Evolutionary conservation across 345 rosid species (phyloP).

Genomic region (Eucalyptus curtisii): DNA sequence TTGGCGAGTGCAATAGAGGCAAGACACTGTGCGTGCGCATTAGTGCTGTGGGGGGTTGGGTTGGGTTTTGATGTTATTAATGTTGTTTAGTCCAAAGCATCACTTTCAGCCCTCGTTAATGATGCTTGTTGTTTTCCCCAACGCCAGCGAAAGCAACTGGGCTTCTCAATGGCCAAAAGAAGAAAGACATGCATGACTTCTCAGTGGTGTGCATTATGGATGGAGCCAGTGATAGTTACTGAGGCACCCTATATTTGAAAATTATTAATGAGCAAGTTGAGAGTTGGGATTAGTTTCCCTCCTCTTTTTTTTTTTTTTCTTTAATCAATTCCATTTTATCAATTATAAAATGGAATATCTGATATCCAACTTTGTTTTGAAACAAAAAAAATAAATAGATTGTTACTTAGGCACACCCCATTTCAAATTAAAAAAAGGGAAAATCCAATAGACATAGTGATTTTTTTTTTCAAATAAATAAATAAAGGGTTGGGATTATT

Average conservation of each 20-base stretch:
- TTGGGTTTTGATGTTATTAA: background rate
- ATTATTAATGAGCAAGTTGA: background rate
- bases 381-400: background rate
- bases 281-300: background rate
- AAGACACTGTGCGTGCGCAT: background rate
- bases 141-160: background rate
- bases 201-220: background rate
- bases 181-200: background rate
- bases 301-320: background rate
- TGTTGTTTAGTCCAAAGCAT: background rate
- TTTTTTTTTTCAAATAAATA: too few species aligned
- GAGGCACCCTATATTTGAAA: background rate
- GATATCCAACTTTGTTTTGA: background rate
- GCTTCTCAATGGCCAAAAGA: background rate
- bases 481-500: background rate
- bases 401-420: too few species aligned
- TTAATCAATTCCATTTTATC: background rate
- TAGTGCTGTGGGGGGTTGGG: background rate
- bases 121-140: background rate
- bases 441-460: too few species aligned
- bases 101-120: background rate
- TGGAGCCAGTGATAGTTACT: background rate
- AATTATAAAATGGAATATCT: background rate
- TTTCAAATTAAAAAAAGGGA: too few species aligned
- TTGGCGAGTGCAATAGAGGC: slow-evolving; percentile 10